phyloP scores from a whole-genome alignment of 257 asterid species.

The Gentiana dahurica region DNA sequence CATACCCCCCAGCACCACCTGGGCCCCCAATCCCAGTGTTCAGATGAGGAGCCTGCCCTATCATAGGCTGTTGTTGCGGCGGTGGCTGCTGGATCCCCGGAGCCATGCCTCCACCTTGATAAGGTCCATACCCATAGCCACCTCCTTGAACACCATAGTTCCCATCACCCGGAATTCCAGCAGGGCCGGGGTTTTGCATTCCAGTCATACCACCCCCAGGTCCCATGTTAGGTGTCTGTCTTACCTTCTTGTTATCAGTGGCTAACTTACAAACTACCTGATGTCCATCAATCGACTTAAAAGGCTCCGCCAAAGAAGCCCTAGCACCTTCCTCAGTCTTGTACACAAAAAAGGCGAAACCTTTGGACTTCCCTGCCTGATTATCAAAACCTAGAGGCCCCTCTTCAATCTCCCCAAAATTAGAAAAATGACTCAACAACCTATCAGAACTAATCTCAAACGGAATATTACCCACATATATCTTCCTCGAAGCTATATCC shows the following conservation, averaged over 20 bases:
- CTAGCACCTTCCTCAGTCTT: constrained; percentile 91
- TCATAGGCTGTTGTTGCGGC: constrained; percentile 52
- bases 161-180: constrained; percentile 24
- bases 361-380: constrained; percentile 89
- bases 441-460: constrained; percentile 81
- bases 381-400: constrained; percentile 97
- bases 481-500: constrained; percentile 75
- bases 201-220: constrained; percentile 53
- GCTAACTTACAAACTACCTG: constrained; percentile 87
- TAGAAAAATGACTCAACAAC: constrained; percentile 55
- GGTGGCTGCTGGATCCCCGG: constrained; percentile 38
- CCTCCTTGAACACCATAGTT: constrained; percentile 41
- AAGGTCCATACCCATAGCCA: constrained; percentile 38
- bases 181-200: constrained; percentile 19
- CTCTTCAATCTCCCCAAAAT: constrained; percentile 91
- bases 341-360: constrained; percentile 90
- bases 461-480: constrained; percentile 92
- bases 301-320: constrained; percentile 62
- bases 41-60: constrained; percentile 44
- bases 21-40: constrained; percentile 39
- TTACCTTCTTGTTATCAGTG: constrained; percentile 75
- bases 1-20: constrained; percentile 49
- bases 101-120: constrained; percentile 36
- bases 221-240: constrained; percentile 55
- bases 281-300: constrained; percentile 76